Percentiles rank a stretch among this genome's conserved stretches.
Evolutionary conservation across 2,329 filamentous ascomycete species (phyloP).

Genomic region (Aureobasidium sp.): DNA sequence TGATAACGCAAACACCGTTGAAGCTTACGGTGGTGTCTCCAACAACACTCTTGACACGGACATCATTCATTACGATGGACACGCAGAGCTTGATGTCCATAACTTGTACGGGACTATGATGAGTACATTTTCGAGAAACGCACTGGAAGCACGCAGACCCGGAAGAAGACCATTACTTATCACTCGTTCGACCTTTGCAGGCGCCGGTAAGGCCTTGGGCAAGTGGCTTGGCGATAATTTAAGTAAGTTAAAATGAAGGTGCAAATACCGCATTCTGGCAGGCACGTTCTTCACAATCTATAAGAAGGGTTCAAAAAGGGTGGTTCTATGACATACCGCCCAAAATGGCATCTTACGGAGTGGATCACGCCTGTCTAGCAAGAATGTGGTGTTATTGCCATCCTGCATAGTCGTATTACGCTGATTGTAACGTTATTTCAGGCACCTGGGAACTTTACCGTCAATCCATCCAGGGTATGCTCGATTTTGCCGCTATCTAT

Average conservation of each 20-base stretch:
- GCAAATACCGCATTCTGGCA: too few species aligned
- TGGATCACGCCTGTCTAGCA: too few species aligned
- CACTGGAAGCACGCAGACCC: constrained; percentile 59
- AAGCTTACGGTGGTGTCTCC: constrained; percentile 32
- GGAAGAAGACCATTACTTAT: constrained; percentile 59
- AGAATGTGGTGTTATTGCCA: too few species aligned
- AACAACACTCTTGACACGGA: constrained; percentile 53
- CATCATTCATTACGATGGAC: constrained; percentile 57
- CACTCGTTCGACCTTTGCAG: constrained; percentile 67
- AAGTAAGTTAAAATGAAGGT: too few species aligned
- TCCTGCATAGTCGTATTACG: too few species aligned
- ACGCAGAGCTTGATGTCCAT: constrained; percentile 65
- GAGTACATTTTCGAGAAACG: constrained; percentile 53
- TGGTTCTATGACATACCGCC: too few species aligned
- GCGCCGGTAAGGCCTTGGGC: constrained; percentile 52
- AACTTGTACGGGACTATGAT: constrained; percentile 72
- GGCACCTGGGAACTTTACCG: constrained; percentile 36
- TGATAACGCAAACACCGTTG: neutral
- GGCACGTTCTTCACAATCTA: too few species aligned
- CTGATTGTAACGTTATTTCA: constrained; percentile 16
- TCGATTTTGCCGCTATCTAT: constrained; percentile 39
- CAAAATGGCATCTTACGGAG: too few species aligned
- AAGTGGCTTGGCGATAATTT: constrained; percentile 54
- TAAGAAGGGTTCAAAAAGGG: too few species aligned
- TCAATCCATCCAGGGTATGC: constrained; percentile 32